phyloP scores from a whole-genome alignment of 1,284 basidiomycete genomes.

The Malassezia brasiliensis region DNA sequence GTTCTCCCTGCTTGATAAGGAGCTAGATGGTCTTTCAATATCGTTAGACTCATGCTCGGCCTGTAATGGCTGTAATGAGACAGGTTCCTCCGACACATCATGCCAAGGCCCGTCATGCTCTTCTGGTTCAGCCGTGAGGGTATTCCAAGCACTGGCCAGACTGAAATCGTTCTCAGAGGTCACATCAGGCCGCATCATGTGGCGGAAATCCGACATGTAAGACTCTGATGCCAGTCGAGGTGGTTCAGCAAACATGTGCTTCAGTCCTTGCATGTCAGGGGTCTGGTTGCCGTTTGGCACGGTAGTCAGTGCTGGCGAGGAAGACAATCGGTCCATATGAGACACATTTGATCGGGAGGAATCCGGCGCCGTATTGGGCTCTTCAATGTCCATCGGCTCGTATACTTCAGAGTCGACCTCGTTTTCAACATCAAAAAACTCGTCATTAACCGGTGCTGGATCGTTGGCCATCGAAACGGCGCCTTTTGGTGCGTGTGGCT shows the following conservation, averaged over 20 bases:
- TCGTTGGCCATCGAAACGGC: no score
- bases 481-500: no score
- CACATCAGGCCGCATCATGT: slow-evolving; percentile 2
- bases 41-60: no score
- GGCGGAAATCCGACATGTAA: slow-evolving; percentile 12
- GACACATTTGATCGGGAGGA: no score
- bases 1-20: no score
- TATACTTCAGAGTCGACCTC: not conserved
- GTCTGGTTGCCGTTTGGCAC: not conserved
- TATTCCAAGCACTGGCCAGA: not conserved
- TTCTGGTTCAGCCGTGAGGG: not conserved
- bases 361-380: no score
- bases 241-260: slow-evolving; percentile 16
- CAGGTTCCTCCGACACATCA: no score
- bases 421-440: not conserved
- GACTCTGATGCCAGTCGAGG: not conserved
- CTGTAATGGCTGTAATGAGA: no score
- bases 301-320: no score
- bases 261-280: slow-evolving; percentile 12
- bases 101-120: no score
- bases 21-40: no score
- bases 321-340: no score
- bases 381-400: not conserved
- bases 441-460: not conserved
- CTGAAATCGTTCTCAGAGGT: not conserved